Conservation (phyloP, 495 filamentous ascomycete genomes). For the Annulohypoxylon nitens region DNA sequence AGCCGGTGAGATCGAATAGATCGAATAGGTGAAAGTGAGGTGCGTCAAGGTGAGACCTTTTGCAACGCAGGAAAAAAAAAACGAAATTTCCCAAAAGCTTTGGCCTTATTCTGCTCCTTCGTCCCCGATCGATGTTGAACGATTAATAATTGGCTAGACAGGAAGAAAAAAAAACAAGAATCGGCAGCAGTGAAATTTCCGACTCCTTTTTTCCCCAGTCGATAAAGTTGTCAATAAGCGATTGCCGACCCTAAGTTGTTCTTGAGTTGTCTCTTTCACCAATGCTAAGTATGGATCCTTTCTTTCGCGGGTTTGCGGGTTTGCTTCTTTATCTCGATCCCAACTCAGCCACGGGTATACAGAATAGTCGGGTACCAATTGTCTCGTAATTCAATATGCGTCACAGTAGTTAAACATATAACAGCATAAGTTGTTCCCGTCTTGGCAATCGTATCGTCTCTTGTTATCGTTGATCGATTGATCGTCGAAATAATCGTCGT, state of each 20-base stretch:
- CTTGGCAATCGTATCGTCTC: slow-evolving; percentile 22
- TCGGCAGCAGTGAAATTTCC: slow-evolving; percentile 10
- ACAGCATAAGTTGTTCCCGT: slow-evolving; percentile 16
- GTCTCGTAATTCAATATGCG: slow-evolving; percentile 23
- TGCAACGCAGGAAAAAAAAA: slow-evolving; percentile 31
- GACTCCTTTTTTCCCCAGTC: slow-evolving; percentile 15
- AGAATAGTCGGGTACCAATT: slow-evolving; percentile 39
- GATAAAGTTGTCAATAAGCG: slow-evolving; percentile 27
- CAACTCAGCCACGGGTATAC: slow-evolving; percentile 34
- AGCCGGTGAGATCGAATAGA: slow-evolving; percentile 35
- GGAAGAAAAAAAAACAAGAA: slow-evolving; percentile 17
- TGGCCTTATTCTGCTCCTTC: slow-evolving; percentile 19
- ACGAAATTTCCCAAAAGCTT: slow-evolving; percentile 37
- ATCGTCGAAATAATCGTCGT: slow-evolving; percentile 33
- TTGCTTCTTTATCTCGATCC: slow-evolving; percentile 39
- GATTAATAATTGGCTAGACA: slow-evolving; percentile 19
- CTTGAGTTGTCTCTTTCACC: slow-evolving; percentile 21
- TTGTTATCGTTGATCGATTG: slow-evolving; percentile 30
- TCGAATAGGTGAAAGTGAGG: slow-evolving; percentile 15
- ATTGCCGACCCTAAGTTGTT: slow-evolving; percentile 15
- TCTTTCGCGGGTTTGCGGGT: slow-evolving; percentile 25
- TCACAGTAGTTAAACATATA: slow-evolving; percentile 20
- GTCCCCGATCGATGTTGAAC: slow-evolving; percentile 24
- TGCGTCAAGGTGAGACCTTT: slow-evolving; percentile 51
- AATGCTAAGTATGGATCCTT: slow-evolving; percentile 14